Evolutionary conservation across 768 basidiomycete genomes (phyloP).

Genomic region (Nidularia pulvinata): DNA sequence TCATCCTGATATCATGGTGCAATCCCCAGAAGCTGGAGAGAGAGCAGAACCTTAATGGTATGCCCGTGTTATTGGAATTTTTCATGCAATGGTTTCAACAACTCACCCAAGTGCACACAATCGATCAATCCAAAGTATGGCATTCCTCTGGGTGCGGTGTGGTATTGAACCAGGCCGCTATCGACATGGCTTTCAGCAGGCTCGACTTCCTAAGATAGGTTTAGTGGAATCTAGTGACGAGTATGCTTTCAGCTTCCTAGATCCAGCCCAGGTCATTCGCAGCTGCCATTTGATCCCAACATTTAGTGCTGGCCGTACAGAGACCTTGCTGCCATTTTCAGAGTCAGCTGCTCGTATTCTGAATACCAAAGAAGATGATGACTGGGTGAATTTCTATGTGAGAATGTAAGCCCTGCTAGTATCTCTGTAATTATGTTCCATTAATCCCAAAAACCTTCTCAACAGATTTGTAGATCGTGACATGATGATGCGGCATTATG

Average conservation of each 20-base stretch:
- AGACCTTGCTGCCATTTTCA: constrained; percentile 11
- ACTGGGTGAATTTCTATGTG: constrained; percentile 26
- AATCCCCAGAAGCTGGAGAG: constrained; percentile 8
- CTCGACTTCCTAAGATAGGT: background rate
- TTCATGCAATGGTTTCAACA: constrained; percentile 14
- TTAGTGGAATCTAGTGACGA: background rate
- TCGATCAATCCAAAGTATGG: constrained; percentile 9
- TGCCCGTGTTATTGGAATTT: constrained; percentile 14
- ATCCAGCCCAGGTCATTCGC: constrained; percentile 20
- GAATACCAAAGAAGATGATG: constrained; percentile 7
- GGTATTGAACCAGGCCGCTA: constrained; percentile 19
- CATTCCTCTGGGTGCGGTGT: constrained; percentile 40
- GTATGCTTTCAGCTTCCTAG: constrained; percentile 26
- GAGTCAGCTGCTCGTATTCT: background rate
- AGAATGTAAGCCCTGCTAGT: constrained; percentile 17
- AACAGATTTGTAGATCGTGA: background rate
- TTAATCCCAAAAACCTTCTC: no score
- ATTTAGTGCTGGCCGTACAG: constrained; percentile 18
- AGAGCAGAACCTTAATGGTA: constrained; percentile 18
- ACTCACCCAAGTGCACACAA: constrained; percentile 1
- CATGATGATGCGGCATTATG: background rate
- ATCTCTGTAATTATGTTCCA: background rate
- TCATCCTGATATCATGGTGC: constrained; percentile 27
- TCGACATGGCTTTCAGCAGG: background rate
- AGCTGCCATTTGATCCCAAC: constrained; percentile 25